phyloP scores from a whole-genome alignment of 805 yeast species.

The Candida koratica region DNA sequence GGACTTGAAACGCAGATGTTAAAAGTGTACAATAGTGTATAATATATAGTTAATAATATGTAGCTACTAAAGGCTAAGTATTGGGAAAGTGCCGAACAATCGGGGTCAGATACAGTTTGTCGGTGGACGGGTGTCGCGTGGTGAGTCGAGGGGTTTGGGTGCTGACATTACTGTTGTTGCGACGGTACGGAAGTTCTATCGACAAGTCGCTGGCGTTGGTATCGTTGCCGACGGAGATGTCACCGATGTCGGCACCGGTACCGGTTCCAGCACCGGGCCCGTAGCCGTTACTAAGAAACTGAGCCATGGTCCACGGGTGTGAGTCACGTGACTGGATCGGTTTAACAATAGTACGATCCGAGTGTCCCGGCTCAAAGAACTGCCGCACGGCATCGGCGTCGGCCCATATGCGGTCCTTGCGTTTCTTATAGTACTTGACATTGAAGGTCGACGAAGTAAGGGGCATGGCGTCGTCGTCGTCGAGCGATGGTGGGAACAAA shows the following conservation, averaged over 20 bases:
- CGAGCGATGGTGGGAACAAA: conserved; percentile 33
- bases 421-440: conserved; percentile 35
- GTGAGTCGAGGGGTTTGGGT: conserved; percentile 39
- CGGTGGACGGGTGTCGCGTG: conserved; percentile 37
- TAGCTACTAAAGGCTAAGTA: too few relatives aligned
- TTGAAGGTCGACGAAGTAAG: conserved; percentile 34
- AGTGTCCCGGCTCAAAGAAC: conserved; percentile 20
- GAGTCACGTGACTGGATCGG: conserved; percentile 17
- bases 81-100: too few relatives aligned
- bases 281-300: conserved; percentile 23
- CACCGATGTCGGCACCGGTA: conserved; percentile 11
- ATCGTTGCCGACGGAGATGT: conserved; percentile 24
- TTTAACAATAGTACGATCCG: conserved; percentile 32
- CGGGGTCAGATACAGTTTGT: conserved; percentile 40
- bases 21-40: too few relatives aligned
- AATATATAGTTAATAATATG: too few relatives aligned
- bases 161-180: conserved; percentile 18
- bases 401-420: conserved; percentile 32
- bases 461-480: conserved; percentile 39
- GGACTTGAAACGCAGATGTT: conserved; percentile 14
- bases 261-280: too few relatives aligned
- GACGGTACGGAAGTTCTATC: conserved; percentile 17
- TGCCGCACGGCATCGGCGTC: conserved; percentile 29
- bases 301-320: conserved; percentile 24
- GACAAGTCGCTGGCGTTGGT: conserved; percentile 30